Evolutionary conservation across 768 basidiomycete genomes (phyloP).

Genomic region (Trametes coccinea): DNA sequence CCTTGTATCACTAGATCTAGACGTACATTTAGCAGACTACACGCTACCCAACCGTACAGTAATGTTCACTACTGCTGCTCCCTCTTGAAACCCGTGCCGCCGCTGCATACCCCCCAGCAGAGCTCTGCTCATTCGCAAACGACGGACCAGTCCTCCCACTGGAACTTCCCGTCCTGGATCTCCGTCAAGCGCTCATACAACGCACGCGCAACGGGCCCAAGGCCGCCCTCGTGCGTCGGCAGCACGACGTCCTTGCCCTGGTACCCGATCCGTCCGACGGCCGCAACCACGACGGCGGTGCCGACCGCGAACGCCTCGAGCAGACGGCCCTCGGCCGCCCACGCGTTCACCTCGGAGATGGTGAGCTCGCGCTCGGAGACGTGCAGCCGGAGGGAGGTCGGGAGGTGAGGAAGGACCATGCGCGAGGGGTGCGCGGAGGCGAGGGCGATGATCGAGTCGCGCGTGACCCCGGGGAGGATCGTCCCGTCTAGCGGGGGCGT

Average conservation of each 20-base stretch:
- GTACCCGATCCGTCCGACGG: constrained; percentile 74
- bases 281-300: constrained; percentile 76
- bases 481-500: constrained; percentile 91
- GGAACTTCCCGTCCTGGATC: constrained; percentile 68
- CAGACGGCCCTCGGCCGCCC: constrained; percentile 58
- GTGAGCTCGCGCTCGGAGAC: constrained; percentile 48
- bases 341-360: constrained; percentile 43
- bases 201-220: constrained; percentile 62
- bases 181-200: constrained; percentile 73
- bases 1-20: constrained; percentile 13
- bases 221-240: constrained; percentile 52
- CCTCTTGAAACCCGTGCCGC: not conserved
- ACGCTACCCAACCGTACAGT: constrained; percentile 8
- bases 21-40: constrained; percentile 11
- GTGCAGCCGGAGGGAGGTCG: constrained; percentile 43
- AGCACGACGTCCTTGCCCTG: constrained; percentile 62
- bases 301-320: constrained; percentile 86
- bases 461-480: constrained; percentile 90
- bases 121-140: constrained; percentile 28
- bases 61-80: constrained; percentile 6
- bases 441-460: constrained; percentile 79
- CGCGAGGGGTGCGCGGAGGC: constrained; percentile 54
- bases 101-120: not conserved
- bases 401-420: constrained; percentile 40
- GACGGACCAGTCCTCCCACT: constrained; percentile 69